phyloP scores from a whole-genome alignment of 805 yeast genomes.

The Phaffomyces thermotolerans region DNA sequence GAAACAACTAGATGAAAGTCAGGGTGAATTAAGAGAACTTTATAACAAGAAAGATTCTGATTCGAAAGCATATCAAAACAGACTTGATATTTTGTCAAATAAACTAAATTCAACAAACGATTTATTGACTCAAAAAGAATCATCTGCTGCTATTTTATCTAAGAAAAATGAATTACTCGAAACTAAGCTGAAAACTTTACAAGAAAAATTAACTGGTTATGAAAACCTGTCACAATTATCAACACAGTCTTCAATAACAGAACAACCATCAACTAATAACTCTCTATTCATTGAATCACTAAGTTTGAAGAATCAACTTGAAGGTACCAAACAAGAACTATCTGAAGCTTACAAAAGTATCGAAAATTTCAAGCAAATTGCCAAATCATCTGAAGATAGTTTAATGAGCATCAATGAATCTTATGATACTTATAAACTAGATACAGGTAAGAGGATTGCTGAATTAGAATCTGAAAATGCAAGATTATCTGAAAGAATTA shows the following conservation, averaged over 20 bases:
- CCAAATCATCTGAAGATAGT: slow-evolving; percentile 61
- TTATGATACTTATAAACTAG: slow-evolving; percentile 39
- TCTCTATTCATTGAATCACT: slow-evolving; percentile 26
- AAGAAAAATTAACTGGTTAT: slow-evolving; percentile 25
- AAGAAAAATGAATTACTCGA: slow-evolving; percentile 29
- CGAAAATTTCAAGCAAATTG: slow-evolving; percentile 54
- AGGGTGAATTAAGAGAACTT: slow-evolving; percentile 44
- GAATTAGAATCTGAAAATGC: slow-evolving; percentile 18
- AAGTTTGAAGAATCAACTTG: slow-evolving; percentile 32
- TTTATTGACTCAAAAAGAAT: slow-evolving; percentile 35
- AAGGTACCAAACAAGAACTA: slow-evolving; percentile 46
- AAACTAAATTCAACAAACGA: slow-evolving; percentile 38
- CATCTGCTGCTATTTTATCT: slow-evolving; percentile 32
- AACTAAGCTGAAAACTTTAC: slow-evolving; percentile 23
- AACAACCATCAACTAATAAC: slow-evolving; percentile 2
- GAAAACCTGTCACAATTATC: slow-evolving; percentile 14
- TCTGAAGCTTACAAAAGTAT: slow-evolving; percentile 50
- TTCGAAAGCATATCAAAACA: slow-evolving; percentile 48
- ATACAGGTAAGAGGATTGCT: slow-evolving; percentile 13
- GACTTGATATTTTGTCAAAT: slow-evolving; percentile 46
- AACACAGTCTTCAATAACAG: slow-evolving; percentile 16
- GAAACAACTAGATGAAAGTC: slow-evolving; percentile 38
- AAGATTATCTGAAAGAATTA: slow-evolving; percentile 14
- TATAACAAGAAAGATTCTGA: slow-evolving; percentile 52
- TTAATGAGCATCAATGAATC: slow-evolving; percentile 45